Base-by-base conservation (phyloP, 1,284 basidiomycete genomes). In the Volvariella surrecta region DNA sequence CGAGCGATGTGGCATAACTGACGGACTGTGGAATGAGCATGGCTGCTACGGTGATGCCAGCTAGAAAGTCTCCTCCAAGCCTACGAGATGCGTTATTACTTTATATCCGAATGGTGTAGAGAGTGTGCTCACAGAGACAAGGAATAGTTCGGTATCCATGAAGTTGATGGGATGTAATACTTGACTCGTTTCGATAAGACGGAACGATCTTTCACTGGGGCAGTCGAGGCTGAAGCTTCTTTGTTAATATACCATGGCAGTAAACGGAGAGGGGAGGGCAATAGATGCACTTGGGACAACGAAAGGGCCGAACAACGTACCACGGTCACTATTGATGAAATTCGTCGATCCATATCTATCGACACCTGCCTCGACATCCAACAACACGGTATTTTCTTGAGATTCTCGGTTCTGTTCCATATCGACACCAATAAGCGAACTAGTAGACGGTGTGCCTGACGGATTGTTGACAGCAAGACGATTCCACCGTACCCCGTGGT, bases 1-100 rank as follows among this genome's bases (percentile, higher is more conserved):
- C 91, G 4, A 97, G 68, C 2, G 88, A 84, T 1, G 84, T 82
- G 2, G 91, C 91, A 58, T 96, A 97, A 54, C 88, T 90, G 62
- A 97, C 88, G 1, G 87, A 89, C 60, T 92, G 89, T 2, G 93
- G 93, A 50, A 96, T 89, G 39, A 96, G 72, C 66, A 96, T 82
- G 48, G 85, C 89, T 6, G 92, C 88, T 4, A 95, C 80, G 0
- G 92, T 93, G 13, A 93, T 56, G 3, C 91, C 93, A 10, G 89
- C 89, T 0, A 90, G 69, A 6, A 89, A 53, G 60, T 96, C 92
- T 9, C 90, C 89, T 6, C 76, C 74, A 21, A 94, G 70, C 38
- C 87, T 90, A 39, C 38, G 38, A 43, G 54, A 46, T 56, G 46
- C n/a, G 7, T 28, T 11, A 44, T 22, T 39, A 39, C n/a, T 19